Percentiles rank a stretch among this genome's conserved stretches.
phyloP scores from a whole-genome alignment of 2,329 filamentous ascomycete species.

The Ceratocystis cubensis region DNA sequence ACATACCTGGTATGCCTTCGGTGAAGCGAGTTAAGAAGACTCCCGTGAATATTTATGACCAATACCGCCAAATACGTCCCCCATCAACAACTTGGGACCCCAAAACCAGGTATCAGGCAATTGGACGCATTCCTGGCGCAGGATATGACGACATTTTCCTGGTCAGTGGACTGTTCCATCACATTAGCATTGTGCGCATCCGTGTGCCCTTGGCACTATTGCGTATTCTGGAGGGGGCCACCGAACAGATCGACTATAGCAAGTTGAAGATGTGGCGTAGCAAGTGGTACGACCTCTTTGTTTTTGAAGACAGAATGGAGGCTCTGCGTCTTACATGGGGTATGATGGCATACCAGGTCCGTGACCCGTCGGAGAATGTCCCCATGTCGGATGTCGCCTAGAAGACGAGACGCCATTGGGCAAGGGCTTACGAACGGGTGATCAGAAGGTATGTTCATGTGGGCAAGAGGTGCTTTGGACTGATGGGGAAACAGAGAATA shows the following conservation, averaged over 20 bases:
- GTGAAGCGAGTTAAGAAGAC: slow-evolving; percentile 43
- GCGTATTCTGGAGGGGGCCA: slow-evolving; percentile 39
- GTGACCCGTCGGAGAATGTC: slow-evolving; percentile 26
- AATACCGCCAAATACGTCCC: slow-evolving; percentile 49
- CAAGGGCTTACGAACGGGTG: slow-evolving; percentile 8
- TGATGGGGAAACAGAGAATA: background rate
- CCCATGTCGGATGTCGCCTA: slow-evolving; percentile 15
- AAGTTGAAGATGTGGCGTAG: slow-evolving; percentile 45
- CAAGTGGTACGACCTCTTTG: slow-evolving; percentile 49
- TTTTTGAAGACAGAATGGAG: slow-evolving; percentile 40
- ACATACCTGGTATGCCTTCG: slow-evolving; percentile 23
- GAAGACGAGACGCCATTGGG: slow-evolving; percentile 10
- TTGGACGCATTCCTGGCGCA: slow-evolving; percentile 38
- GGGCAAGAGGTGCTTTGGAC: background rate
- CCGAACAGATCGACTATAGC: slow-evolving; percentile 37
- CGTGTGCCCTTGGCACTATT: slow-evolving; percentile 45
- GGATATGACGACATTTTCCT: slow-evolving; percentile 50
- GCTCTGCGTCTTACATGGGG: slow-evolving; percentile 47
- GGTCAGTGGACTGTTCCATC: slow-evolving; percentile 49
- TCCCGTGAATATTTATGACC: slow-evolving; percentile 46
- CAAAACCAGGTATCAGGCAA: slow-evolving; percentile 44
- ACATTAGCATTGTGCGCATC: slow-evolving; percentile 45
- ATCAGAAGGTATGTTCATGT: background rate
- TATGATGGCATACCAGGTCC: slow-evolving; percentile 49
- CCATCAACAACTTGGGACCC: slow-evolving; percentile 48